These are phyloP conservation scores for Cyathus striatus DNA, from an alignment of 768 basidiomycete genomes.

Conservation along the genomic window DNA sequence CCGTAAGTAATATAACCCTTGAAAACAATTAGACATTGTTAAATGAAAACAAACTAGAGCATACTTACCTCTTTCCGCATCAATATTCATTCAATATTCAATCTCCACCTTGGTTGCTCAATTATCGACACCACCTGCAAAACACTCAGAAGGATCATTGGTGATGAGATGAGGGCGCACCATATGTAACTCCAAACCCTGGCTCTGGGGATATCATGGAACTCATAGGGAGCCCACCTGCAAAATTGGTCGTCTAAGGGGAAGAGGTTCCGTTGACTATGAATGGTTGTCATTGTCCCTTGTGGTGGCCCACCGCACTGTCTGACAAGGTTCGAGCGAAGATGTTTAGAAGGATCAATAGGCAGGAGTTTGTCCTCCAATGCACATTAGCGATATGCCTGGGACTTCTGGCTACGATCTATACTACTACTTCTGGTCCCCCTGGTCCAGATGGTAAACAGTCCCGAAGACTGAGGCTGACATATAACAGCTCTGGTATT, in stretches of 20 bases:
- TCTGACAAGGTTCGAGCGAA: slow-evolving; percentile 19
- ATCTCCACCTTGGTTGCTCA: slow-evolving; percentile 25
- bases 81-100: no score
- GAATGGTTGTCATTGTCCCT: neutral
- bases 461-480: slow-evolving; percentile 25
- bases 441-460: slow-evolving; percentile 10
- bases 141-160: slow-evolving; percentile 11
- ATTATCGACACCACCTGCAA: slow-evolving; percentile 11
- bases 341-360: slow-evolving; percentile 21
- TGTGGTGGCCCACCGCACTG: slow-evolving; percentile 31
- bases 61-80: slow-evolving; percentile 25
- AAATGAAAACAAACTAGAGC: slow-evolving; percentile 30
- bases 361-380: slow-evolving; percentile 27
- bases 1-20: no score
- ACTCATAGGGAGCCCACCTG: slow-evolving; percentile 18
- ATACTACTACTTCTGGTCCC: slow-evolving; percentile 25
- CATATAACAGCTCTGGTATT: slow-evolving; percentile 32
- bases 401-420: slow-evolving; percentile 31
- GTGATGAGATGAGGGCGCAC: slow-evolving; percentile 20
- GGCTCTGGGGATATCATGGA: slow-evolving; percentile 8
- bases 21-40: no score
- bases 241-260: slow-evolving; percentile 23
- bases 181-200: slow-evolving; percentile 18
- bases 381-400: slow-evolving; percentile 25
- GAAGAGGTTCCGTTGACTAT: slow-evolving; percentile 8